Evolutionary conservation across 805 yeast species (phyloP).

Genomic region (Phaffomyces antillensis): DNA sequence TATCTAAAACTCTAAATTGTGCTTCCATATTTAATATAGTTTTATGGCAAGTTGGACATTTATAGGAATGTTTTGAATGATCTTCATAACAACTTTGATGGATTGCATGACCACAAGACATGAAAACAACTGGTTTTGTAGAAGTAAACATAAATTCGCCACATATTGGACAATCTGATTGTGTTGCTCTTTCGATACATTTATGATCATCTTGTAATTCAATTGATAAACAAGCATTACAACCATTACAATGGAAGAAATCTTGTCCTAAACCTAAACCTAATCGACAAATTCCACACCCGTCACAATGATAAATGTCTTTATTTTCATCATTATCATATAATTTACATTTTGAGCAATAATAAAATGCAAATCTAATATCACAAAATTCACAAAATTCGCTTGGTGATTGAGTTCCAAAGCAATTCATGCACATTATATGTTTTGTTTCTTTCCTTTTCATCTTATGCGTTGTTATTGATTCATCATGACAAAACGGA

Average conservation of each 20-base stretch:
- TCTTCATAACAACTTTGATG: constrained; percentile 82
- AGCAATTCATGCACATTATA: constrained; percentile 77
- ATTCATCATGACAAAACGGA: constrained; percentile 79
- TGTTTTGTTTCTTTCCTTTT: constrained; percentile 52
- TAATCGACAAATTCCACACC: constrained; percentile 87
- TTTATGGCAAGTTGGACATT: constrained; percentile 86
- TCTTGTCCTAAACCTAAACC: constrained; percentile 87
- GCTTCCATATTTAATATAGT: constrained; percentile 84
- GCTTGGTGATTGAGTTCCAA: constrained; percentile 65
- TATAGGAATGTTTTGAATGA: constrained; percentile 74
- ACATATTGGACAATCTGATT: constrained; percentile 89
- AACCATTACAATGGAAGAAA: constrained; percentile 83
- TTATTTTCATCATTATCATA: constrained; percentile 78
- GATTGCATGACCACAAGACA: constrained; percentile 92
- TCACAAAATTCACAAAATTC: constrained; percentile 66
- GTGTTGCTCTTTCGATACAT: constrained; percentile 83
- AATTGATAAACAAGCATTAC: constrained; percentile 83
- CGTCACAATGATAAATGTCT: constrained; percentile 85
- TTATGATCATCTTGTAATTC: constrained; percentile 70
- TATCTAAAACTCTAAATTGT: constrained; percentile 79
- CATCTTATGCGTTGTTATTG: constrained; percentile 46
- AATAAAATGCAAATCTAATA: constrained; percentile 63
- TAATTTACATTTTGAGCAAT: constrained; percentile 68
- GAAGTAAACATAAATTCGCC: constrained; percentile 86
- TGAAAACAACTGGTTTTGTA: constrained; percentile 75